phyloP scores from a whole-genome alignment of 352 stramenopile genomes.

The Pseudoperonospora humuli region DNA sequence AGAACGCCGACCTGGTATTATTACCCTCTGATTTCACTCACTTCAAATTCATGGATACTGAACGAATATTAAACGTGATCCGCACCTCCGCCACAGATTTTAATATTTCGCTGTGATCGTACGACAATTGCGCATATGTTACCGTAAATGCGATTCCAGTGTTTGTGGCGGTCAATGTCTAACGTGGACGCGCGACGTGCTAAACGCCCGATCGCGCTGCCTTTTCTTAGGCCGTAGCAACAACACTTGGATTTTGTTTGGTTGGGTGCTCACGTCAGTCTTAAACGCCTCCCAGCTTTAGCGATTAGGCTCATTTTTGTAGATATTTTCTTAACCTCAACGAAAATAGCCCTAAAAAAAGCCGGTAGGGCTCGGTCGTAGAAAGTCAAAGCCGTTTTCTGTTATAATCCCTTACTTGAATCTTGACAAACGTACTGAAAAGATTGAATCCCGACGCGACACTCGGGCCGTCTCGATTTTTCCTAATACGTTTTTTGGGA shows the following conservation, averaged over 20 bases:
- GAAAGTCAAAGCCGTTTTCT: slow-evolving; percentile 4
- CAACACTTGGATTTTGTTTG: slow-evolving; percentile 7
- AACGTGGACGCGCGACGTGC: slow-evolving; percentile 1
- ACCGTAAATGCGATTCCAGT: not conserved
- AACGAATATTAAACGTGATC: slow-evolving; percentile 12
- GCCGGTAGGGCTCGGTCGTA: slow-evolving; percentile 3
- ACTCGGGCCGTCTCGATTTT: slow-evolving; percentile 1
- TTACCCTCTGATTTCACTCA: slow-evolving; percentile 4
- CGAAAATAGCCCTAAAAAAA: slow-evolving; percentile 14
- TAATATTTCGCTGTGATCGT: too few species aligned
- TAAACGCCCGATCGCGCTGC: slow-evolving; percentile 13
- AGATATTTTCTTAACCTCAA: not conserved
- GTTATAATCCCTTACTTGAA: not conserved
- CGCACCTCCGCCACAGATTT: too few species aligned
- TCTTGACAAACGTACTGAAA: slow-evolving; percentile 4
- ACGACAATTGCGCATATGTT: too few species aligned
- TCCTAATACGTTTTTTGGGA: slow-evolving; percentile 9
- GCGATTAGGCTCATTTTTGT: slow-evolving; percentile 4
- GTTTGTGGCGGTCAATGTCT: slow-evolving; percentile 5
- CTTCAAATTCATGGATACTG: not conserved
- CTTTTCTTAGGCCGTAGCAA: slow-evolving; percentile 8
- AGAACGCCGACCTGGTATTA: slow-evolving; percentile 3
- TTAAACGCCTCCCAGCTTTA: too few species aligned
- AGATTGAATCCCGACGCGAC: slow-evolving; percentile 12
- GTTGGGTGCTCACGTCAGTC: slow-evolving; percentile 4